phyloP scores from a whole-genome alignment of 306 rosid genomes.

The Prunus campanulata region DNA sequence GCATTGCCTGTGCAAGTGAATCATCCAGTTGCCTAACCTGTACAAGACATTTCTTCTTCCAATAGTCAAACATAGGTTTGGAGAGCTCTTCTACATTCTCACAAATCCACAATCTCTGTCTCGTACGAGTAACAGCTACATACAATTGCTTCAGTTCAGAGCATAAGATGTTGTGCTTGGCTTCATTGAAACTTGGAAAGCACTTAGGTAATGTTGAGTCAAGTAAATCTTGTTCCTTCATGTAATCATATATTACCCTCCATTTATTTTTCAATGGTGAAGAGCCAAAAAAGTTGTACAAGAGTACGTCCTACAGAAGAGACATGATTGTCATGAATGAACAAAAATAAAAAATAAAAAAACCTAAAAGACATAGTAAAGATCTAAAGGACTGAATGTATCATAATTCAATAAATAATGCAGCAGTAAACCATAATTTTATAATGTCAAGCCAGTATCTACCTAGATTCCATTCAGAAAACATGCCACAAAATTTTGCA shows the following conservation, averaged over 20 bases:
- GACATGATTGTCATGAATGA: neutral
- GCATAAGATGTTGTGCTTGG: conserved; percentile 65
- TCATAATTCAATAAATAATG: neutral
- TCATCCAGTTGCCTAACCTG: conserved; percentile 59
- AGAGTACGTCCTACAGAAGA: conserved; percentile 56
- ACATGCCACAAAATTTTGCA: neutral
- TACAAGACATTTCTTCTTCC: conserved; percentile 18
- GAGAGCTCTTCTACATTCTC: too few species aligned
- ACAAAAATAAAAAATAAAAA: neutral
- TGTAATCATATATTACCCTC: conserved; percentile 69
- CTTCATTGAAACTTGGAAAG: conserved; percentile 39
- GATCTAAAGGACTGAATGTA: neutral
- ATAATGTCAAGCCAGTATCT: neutral
- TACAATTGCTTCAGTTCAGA: conserved; percentile 69
- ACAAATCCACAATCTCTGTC: too few species aligned
- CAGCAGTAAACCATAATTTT: neutral
- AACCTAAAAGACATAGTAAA: neutral
- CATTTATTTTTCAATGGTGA: conserved; percentile 58
- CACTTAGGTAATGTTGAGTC: conserved; percentile 25
- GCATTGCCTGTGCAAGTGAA: conserved; percentile 74
- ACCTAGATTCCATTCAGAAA: neutral
- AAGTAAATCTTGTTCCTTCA: conserved; percentile 56
- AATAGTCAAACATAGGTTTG: too few species aligned
- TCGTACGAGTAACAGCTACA: conserved; percentile 62
- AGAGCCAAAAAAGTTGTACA: conserved; percentile 68